Percentiles rank a stretch among this genome's conserved stretches.
Evolutionary conservation across 306 rosid genomes (phyloP).

Genomic region (Sicyos baderoa): DNA sequence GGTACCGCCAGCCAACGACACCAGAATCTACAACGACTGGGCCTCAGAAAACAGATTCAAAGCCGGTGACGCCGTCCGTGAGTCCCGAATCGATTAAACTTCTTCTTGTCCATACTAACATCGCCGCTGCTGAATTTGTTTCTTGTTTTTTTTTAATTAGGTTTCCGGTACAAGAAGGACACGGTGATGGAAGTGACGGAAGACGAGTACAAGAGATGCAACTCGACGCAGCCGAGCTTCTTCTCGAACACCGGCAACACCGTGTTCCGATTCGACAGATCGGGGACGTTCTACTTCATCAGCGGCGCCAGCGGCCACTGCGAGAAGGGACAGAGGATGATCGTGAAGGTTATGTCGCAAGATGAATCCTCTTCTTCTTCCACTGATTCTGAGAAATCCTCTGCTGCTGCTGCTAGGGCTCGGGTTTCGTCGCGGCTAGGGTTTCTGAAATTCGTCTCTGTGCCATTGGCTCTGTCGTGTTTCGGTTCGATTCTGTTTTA

Average conservation of each 20-base stretch:
- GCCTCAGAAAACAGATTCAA: constrained; percentile 72
- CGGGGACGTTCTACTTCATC: constrained; percentile 72
- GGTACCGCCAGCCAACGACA: constrained; percentile 62
- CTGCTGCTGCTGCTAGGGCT: background rate
- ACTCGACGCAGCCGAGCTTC: constrained; percentile 61
- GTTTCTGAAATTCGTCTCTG: background rate
- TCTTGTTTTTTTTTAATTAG: constrained; percentile 28
- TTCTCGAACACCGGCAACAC: constrained; percentile 71
- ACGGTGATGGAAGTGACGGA: constrained; percentile 73
- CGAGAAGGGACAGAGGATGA: constrained; percentile 62
- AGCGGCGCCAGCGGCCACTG: constrained; percentile 80
- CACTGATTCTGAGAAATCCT: background rate
- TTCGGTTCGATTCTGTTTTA: background rate
- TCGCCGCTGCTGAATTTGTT: background rate
- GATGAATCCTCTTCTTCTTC: constrained; percentile 25
- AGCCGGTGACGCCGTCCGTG: constrained; percentile 55
- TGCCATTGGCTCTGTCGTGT: background rate
- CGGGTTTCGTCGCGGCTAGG: background rate
- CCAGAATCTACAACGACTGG: constrained; percentile 59
- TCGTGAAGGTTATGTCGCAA: constrained; percentile 43
- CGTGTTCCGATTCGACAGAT: constrained; percentile 32
- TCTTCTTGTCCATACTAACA: constrained; percentile 37
- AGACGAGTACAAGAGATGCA: constrained; percentile 58
- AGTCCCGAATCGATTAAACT: constrained; percentile 14
- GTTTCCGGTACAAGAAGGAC: constrained; percentile 70